A percentile compares a stretch with the other conserved stretches of the same genome.
Conservation (phyloP, 352 stramenopile genomes). For the Phytophthora colocasiae region DNA sequence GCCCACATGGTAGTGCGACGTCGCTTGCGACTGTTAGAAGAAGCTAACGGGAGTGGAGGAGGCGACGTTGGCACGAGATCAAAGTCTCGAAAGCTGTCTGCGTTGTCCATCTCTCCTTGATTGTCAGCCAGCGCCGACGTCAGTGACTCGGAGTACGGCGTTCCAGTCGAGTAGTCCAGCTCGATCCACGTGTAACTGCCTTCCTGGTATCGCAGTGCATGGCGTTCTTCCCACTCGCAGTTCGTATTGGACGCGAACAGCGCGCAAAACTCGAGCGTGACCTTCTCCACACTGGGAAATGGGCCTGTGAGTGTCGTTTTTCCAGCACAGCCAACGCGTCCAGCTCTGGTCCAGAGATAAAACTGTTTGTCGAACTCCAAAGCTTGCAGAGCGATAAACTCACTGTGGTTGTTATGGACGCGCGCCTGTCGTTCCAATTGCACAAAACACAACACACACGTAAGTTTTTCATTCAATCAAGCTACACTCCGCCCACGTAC, state of each 20-base stretch:
- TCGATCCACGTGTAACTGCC: conserved; percentile 82
- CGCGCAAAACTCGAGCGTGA: conserved; percentile 54
- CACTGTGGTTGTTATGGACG: conserved; percentile 67
- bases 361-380: conserved; percentile 56
- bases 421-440: conserved; percentile 41
- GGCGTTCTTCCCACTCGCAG: conserved; percentile 61
- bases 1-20: conserved; percentile 37
- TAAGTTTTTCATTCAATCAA: conserved; percentile 16
- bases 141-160: conserved; percentile 50
- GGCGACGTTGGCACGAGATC: conserved; percentile 38
- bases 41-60: conserved; percentile 23
- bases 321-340: conserved; percentile 50
- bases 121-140: conserved; percentile 43
- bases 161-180: conserved; percentile 60
- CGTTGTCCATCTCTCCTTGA: conserved; percentile 40
- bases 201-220: conserved; percentile 58
- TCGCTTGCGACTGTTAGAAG: conserved; percentile 38
- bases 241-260: conserved; percentile 62
- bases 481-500: conserved; percentile 35
- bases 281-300: conserved; percentile 43
- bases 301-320: conserved; percentile 56
- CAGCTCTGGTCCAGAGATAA: conserved; percentile 62
- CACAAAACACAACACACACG: conserved; percentile 9
- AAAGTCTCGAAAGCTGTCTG: conserved; percentile 42
- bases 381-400: conserved; percentile 73